Evolutionary conservation across 345 rosid genomes (phyloP), one percentile per base, ranked within the genome.

Genomic region (Erodium maritimum): DNA sequence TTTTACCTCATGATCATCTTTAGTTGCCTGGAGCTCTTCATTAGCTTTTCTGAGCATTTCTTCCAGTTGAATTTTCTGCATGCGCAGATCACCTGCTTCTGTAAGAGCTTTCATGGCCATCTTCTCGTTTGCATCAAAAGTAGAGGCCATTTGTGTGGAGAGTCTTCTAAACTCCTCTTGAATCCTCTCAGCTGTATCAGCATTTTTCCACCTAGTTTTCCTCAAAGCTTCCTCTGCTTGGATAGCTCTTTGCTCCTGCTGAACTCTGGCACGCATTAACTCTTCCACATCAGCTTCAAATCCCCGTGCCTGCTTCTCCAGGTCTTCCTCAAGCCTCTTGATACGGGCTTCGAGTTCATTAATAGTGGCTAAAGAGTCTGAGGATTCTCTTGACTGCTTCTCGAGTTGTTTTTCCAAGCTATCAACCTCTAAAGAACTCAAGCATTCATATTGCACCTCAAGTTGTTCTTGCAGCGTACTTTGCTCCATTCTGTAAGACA

Each of bases 221-320:
- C 81, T 70, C 79, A 93, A 64, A 45, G 82, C 79, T 78, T 82
- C 91, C 81, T 90, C 97, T 0, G 96, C 95, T 66, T 42, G 70
- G 52, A 93, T 90, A 45, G 91, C 95, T 76, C 91, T 79, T 71
- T 85, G 82, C 74, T 93, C 96, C 73, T 83, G 91, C 74, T 85
- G 77, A 42, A 75, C 79, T 81, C 77, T 93, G 58, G 73, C 80
- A 57, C 4, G 59, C 0, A 80, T 89, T 57, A 89, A 63, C 55
- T 63, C 68, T 59, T 72, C 94, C 8, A 90, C 76, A 70, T 90
- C 94, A 21, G 70, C 80, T 66, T 83, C 90, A 63, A 78, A 85
- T 17, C 50, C 62, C 46, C 74, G 70, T 6, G 75, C 71, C 62
- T 80, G 91, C 70, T 66, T 80, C 69, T 83, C 91, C 67, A 85